phyloP scores from a whole-genome alignment of 2,329 filamentous ascomycete species.

The Botryotinia convoluta region DNA sequence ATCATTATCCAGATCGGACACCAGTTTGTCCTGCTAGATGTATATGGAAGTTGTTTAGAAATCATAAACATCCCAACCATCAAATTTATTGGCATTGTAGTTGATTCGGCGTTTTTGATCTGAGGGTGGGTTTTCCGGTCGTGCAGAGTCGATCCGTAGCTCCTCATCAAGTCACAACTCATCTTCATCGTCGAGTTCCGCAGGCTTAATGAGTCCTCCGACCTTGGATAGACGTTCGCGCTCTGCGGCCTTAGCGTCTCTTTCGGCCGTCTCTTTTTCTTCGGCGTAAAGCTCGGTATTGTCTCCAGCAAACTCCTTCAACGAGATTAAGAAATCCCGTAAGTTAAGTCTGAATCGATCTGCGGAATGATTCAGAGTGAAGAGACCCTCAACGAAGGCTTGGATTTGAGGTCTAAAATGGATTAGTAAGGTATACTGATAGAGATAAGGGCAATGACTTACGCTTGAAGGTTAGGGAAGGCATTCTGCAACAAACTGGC shows the following conservation, averaged over 20 bases:
- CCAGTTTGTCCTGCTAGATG: slow-evolving; percentile 15
- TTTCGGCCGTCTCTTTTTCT: slow-evolving; percentile 89
- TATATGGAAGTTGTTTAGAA: slow-evolving; percentile 42
- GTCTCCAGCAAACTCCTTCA: slow-evolving; percentile 95
- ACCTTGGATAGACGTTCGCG: slow-evolving; percentile 92
- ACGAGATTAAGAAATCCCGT: slow-evolving; percentile 92
- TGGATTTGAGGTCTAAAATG: slow-evolving; percentile 73
- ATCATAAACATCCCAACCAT: slow-evolving; percentile 67
- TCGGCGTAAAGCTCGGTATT: slow-evolving; percentile 92
- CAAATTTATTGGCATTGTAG: slow-evolving; percentile 42
- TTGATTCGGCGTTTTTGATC: slow-evolving; percentile 10
- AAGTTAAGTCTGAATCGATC: slow-evolving; percentile 94
- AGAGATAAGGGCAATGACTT: slow-evolving; percentile 43
- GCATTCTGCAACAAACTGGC: slow-evolving; percentile 80
- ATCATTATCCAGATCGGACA: slow-evolving; percentile 30
- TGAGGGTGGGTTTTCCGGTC: slow-evolving; percentile 22
- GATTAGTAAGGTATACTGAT: slow-evolving; percentile 40
- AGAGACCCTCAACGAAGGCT: slow-evolving; percentile 84
- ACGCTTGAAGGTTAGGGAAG: slow-evolving; percentile 90
- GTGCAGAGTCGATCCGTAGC: slow-evolving; percentile 55
- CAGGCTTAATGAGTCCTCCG: slow-evolving; percentile 91
- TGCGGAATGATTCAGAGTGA: slow-evolving; percentile 82
- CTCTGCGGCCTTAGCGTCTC: slow-evolving; percentile 81
- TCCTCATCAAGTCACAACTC: slow-evolving; percentile 81
- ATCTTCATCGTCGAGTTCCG: slow-evolving; percentile 86